A percentile compares a stretch with the other conserved stretches of the same genome.
Evolutionary conservation across 179 eudicot species (phyloP).

Genomic region (Beta lomatogona): DNA sequence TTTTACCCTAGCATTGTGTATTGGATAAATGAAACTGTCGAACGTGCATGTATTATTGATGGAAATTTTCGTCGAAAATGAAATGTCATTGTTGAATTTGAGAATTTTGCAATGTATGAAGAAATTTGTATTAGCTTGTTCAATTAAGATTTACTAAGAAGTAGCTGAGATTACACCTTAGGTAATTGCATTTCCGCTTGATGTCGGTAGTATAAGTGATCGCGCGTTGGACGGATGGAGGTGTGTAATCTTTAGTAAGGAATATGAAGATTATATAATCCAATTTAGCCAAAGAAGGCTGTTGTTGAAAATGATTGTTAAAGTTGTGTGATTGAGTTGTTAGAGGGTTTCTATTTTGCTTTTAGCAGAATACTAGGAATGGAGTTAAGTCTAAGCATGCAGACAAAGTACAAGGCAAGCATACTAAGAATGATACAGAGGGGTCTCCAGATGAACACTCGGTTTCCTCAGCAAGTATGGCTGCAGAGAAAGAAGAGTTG

Average conservation of each 20-base stretch:
- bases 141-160: background rate
- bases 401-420: slow-evolving; percentile 47
- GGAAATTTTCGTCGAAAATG: background rate
- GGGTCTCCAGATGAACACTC: slow-evolving; percentile 45
- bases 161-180: background rate
- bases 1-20: background rate
- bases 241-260: background rate
- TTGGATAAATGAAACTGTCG: background rate
- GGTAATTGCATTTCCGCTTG: background rate
- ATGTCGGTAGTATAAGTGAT: background rate
- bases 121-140: too few species aligned
- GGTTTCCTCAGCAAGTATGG: slow-evolving; percentile 43
- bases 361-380: slow-evolving; percentile 47
- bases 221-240: background rate
- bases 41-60: background rate
- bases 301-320: slow-evolving; percentile 11
- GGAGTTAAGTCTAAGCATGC: slow-evolving; percentile 54
- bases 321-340: slow-evolving; percentile 13
- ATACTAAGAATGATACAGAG: slow-evolving; percentile 42
- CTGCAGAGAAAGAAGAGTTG: slow-evolving; percentile 46
- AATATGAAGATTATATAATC: background rate
- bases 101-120: background rate
- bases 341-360: slow-evolving; percentile 8
- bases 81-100: background rate
- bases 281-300: background rate